Evolutionary conservation across 2,329 filamentous ascomycete species (phyloP), one percentile per base, ranked within the genome.

Genomic region (Aspergillus unguis): DNA sequence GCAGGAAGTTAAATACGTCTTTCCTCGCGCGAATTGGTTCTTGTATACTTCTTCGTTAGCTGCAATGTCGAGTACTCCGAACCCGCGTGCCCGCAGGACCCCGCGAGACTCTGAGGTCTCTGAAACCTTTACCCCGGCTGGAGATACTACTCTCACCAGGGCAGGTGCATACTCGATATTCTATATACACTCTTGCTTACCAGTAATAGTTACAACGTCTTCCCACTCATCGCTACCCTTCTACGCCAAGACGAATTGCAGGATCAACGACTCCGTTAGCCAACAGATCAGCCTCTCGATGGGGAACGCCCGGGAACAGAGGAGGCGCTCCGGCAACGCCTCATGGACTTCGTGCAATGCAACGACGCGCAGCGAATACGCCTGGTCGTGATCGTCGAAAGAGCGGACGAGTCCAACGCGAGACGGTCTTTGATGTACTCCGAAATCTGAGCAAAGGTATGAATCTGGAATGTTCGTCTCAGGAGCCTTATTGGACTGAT

Each of bases 381-480:
- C 77, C 79, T 23, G 72, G 70, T 32, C 74, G 77, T 9, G 72
- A 79, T 58, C 72, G 76, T 42, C 66, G 79, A 50, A 72, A 76
- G 55, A 81, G 79, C 54, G 75, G 75, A 27, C 69, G 77, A 32
- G 58, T 77, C 50, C 75, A 79, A 60, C 68, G 79, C 37, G 80
- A 82, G 62, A 82, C 80, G 5, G 80, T 80, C 4, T 76, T 81
- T 58, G 79, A 82, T 60, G 74, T 80, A 27, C 62, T 83, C 48
- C 71, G 75, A 44, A 77, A 79, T 48, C 64, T 83, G 6, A 80
- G 80, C 48, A 79, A 71, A 73, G 71, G 79, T 77, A 70, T 36
- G 64, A 17, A 45, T 5, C 32, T 29, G 7, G 25, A 44, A n/a
- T 42, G 1, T 8, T 11, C 5, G 23, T 49, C 23, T n/a, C 6